Conservation (phyloP, 78 protist species). For the Dictyostelium firmibasis region DNA sequence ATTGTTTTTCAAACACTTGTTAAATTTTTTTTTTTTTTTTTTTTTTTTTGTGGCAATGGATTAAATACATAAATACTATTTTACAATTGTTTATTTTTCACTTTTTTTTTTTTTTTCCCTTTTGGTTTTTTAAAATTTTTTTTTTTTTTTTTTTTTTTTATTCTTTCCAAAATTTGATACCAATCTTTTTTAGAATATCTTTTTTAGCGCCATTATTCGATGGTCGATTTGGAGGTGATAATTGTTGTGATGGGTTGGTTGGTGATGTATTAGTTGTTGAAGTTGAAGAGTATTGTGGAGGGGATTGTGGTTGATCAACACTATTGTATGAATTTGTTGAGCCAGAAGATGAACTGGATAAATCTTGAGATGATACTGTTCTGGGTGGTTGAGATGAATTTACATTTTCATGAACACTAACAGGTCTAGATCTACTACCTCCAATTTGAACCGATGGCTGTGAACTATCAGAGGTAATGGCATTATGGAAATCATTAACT, state of each 20-base stretch:
- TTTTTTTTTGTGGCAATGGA: no score
- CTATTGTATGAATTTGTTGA: background rate
- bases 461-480: background rate
- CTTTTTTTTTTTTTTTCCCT: no score
- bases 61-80: no score
- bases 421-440: background rate
- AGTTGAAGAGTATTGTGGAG: background rate
- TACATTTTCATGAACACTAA: slow-evolving; percentile 1
- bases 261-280: background rate
- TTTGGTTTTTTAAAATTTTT: background rate
- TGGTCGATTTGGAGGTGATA: background rate
- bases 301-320: background rate
- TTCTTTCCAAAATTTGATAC: slow-evolving; percentile 15
- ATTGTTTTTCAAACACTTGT: no score
- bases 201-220: background rate
- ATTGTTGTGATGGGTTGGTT: background rate
- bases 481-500: background rate
- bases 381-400: background rate
- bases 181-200: slow-evolving; percentile 1
- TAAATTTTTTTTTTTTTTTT: no score
- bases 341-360: background rate
- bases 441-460: background rate
- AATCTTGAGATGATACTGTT: slow-evolving; percentile 4
- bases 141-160: background rate
- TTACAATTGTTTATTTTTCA: no score